Conservation (phyloP, 805 yeast genomes). For the Metschnikowia cubensis region DNA sequence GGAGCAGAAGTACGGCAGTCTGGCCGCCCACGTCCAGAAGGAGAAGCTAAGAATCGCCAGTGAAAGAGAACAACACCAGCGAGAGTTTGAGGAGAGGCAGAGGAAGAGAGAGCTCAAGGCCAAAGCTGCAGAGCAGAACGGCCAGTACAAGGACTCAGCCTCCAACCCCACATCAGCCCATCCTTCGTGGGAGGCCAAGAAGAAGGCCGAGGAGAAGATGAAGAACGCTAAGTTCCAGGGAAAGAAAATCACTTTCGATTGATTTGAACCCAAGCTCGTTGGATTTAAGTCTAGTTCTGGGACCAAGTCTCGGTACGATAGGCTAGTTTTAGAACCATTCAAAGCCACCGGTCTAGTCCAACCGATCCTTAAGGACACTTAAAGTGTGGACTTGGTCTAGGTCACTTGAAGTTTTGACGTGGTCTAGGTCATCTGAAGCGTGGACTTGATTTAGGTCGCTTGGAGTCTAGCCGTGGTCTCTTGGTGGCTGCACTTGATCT, state of each 20-base stretch:
- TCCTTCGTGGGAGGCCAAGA: conserved; percentile 98
- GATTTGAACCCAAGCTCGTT: background rate
- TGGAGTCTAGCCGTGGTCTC: no score
- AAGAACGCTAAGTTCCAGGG: conserved; percentile 72
- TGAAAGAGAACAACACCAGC: conserved; percentile 56
- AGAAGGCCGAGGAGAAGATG: conserved; percentile 60
- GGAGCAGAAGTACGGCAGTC: conserved; percentile 82
- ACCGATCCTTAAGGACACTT: no score
- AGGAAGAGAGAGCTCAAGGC: conserved; percentile 60
- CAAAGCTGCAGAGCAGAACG: conserved; percentile 19
- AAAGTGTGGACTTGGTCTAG: no score
- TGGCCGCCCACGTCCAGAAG: conserved; percentile 78
- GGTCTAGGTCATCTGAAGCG: no score
- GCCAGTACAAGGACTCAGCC: conserved; percentile 21
- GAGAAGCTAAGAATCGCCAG: conserved; percentile 52
- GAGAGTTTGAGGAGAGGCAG: conserved; percentile 69
- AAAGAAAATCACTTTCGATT: conserved; percentile 76
- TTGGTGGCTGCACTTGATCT: no score
- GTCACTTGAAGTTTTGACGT: no score
- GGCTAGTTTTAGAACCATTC: no score
- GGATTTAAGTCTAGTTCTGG: no score
- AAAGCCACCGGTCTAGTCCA: no score
- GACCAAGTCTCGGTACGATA: no score
- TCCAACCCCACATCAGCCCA: conserved; percentile 36
- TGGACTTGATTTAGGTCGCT: no score